Evolutionary conservation across 2,329 filamentous ascomycete species (phyloP), one percentile per base, ranked within the genome.

Genomic region (Sporothrix humicola): DNA sequence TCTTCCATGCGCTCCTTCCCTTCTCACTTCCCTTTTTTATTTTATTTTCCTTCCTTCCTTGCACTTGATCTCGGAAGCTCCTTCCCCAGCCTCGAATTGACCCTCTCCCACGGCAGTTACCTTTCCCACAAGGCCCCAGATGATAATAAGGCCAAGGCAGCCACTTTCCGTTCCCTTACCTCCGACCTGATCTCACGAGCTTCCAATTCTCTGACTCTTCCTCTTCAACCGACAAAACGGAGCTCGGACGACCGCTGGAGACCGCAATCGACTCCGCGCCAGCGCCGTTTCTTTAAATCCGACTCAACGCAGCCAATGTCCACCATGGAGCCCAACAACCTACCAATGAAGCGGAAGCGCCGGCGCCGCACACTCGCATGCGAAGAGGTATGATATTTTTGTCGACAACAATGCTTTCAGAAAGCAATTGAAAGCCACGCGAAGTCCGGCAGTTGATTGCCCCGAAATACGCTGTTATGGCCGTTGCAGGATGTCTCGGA

Each of bases 301-400:
- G 72, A 59, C 68, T 58, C 56, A n/a, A 15, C 61, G 52, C 48
- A 31, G 26, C 63, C 71, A 46, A 10, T 13, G 42, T 66, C 42
- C 48, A 23, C 37, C 69, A 75, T 75, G 74, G 74, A 75, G 10
- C 58, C 42, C 46, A 44, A 69, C 23, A 56, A 37, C 31, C 65
- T 46, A 13, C 65, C 74, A 5, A 54, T 73, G 26, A 77, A 77
- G 74, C 75, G 74, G 58, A 77, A 77, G 61, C 75, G 77, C 5
- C 69, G 76, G 63, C 74, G 77, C 17, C 73, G 73, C 37, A 75
- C 6, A 50, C 83, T 83, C 6, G 82, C 83, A 0, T 85, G 84
- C 73, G 78, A 80, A 9, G 87, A 72, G 74, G 76, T 77, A 50
- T 66, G 73, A 65, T 26, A 37, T 23, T 61, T 20, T 23, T 20